A percentile compares a stretch with the other conserved stretches of the same genome.
phyloP scores from a whole-genome alignment of 768 basidiomycete genomes.

The Rhodosporidiobolus sp. region DNA sequence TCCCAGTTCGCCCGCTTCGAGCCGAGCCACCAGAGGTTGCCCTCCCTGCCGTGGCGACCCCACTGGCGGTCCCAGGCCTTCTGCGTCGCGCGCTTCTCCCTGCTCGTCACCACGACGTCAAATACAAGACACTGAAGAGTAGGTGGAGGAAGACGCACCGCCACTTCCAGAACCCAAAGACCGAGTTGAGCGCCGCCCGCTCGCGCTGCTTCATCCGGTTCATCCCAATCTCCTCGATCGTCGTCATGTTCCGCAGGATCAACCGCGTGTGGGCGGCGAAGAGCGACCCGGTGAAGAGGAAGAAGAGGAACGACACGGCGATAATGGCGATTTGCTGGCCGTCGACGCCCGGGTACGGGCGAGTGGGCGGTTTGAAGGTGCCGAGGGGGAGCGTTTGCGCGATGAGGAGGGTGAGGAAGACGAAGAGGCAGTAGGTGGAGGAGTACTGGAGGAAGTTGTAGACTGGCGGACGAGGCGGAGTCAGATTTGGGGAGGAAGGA shows the following conservation, averaged over 20 bases:
- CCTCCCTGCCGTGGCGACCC: conserved; percentile 32
- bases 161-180: conserved; percentile 24
- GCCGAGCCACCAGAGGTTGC: conserved; percentile 42
- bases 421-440: conserved; percentile 28
- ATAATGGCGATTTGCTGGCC: conserved; percentile 36
- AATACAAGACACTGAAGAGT: not conserved
- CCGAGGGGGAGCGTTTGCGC: conserved; percentile 33
- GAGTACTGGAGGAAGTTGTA: conserved; percentile 40
- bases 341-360: conserved; percentile 28
- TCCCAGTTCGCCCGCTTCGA: conserved; percentile 34
- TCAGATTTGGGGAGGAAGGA: too few species aligned
- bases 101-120: not conserved
- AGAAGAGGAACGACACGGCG: conserved; percentile 33
- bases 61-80: conserved; percentile 34
- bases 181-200: conserved; percentile 9
- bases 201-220: conserved; percentile 26
- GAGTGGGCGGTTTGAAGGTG: not conserved
- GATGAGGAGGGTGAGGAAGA: conserved; percentile 37
- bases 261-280: conserved; percentile 28
- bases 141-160: conserved; percentile 3
- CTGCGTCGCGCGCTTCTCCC: conserved; percentile 11
- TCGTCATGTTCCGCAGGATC: conserved; percentile 38
- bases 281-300: conserved; percentile 31
- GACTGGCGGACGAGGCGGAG: conserved; percentile 12
- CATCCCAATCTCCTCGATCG: conserved; percentile 40